Base-by-base conservation (phyloP, 495 filamentous ascomycete species). In the Annulohypoxylon stygium region DNA sequence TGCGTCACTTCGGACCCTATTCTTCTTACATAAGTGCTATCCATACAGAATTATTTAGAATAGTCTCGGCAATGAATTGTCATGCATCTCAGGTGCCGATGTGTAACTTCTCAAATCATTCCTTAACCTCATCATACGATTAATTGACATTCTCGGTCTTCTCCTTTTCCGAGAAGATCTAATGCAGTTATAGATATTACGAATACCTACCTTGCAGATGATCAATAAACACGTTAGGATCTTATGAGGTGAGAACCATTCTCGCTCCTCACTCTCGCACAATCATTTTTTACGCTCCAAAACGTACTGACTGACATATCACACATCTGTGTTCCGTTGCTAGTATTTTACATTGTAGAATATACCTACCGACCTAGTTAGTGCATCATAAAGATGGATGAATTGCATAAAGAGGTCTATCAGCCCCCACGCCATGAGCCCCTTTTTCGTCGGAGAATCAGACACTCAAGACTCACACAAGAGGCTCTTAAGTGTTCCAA, bases 21-120 rank as follows among this genome's bases (percentile, higher is more conserved):
- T 50, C 64, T 64, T 54, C 26, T 39, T 55, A 8, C 43, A n/a
- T n/a, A 18, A 47, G n/a, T 3, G 8, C 4, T 12, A 8, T 4
- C 43, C 18, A 5, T 47, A 20, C 0, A 37, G 4, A 33, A 9
- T 10, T 16, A 51, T 50, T 58, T 41, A 43, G 66, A 70, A 59
- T 30, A 45, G 62, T 62, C 71, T 74, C 71, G 71, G 62, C 55
- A 20, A 25, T 74, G 66, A 63, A 64, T 14, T 63, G 62, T 59
- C 66, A 54, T 74, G 66, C 71, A 74, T 67, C 54, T 20, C 57
- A 70, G 62, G n/a, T 70, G 58, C 66, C 71, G 71, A 74, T 61
- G 71, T 74, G 71, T 74, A 70, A 74, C 71, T 74, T 20, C 12
- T 34, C 8, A 25, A 53, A 25, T 7, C 39, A 26, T 39, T 37